Conservation (phyloP, 2,329 filamentous ascomycete genomes). For the Colletotrichum spinosum region DNA sequence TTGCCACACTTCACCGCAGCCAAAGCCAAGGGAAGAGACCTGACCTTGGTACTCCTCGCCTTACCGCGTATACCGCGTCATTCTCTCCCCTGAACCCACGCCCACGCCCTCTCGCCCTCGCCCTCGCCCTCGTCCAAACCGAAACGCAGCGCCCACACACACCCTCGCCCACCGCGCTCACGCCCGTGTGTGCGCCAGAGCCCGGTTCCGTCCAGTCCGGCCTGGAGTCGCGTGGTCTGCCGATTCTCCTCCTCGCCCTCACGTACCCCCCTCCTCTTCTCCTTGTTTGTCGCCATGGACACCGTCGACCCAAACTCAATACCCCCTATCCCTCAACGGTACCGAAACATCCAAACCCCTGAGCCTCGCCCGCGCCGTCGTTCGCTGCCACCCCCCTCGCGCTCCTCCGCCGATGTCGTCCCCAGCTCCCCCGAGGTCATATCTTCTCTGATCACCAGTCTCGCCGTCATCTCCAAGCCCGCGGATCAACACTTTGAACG, state of each 20-base stretch:
- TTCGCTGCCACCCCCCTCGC: constrained; percentile 37
- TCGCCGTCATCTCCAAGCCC: constrained; percentile 75
- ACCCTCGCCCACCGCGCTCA: too few relatives aligned
- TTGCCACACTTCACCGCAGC: not conserved
- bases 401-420: constrained; percentile 45
- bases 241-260: constrained; percentile 6
- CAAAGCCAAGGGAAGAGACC: too few relatives aligned
- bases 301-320: constrained; percentile 30
- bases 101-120: too few relatives aligned
- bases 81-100: too few relatives aligned
- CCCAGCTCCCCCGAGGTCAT: constrained; percentile 77
- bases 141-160: too few relatives aligned
- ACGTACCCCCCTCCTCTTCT: not conserved
- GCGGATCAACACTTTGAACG: constrained; percentile 78
- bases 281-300: constrained; percentile 35
- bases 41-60: too few relatives aligned
- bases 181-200: constrained; percentile 9
- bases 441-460: constrained; percentile 75
- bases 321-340: constrained; percentile 39
- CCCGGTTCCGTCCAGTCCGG: constrained; percentile 21
- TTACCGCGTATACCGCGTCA: too few relatives aligned
- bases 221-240: constrained; percentile 31
- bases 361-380: constrained; percentile 29
- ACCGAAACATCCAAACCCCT: constrained; percentile 36
- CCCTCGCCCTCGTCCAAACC: too few relatives aligned